Base-by-base conservation (phyloP, 2,329 filamentous ascomycete genomes). In the Zymoseptoria pseudotritici region DNA sequence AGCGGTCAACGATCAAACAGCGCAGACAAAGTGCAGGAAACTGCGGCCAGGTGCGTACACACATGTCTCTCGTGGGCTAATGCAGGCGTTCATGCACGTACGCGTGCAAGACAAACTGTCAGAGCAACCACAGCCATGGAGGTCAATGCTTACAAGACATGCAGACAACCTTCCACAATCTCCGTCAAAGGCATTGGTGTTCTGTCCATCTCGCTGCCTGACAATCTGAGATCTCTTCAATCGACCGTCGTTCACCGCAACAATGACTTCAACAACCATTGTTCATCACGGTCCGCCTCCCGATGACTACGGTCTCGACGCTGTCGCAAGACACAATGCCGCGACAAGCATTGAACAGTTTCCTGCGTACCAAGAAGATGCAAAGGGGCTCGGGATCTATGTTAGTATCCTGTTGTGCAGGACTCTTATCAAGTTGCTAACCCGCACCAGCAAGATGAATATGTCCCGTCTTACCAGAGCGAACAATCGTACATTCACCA, bases 311-410 rank as follows among this genome's bases (percentile, higher is more conserved):
- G 72, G 73, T 53, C 69, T 79, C 31, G 73, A 74, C 50, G 75
- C 75, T 57, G 67, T 79, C 62, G 75, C 74, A 53, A 73, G 75
- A 66, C 77, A 77, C 69, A 78, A 76, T 64, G 72, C 73, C 3
- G 69, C 69, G 29, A 58, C 58, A 5, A 63, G 63, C 24, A 70
- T 68, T 50, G 74, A 74, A 66, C 67, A 75, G 46, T 70, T 69
- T 52, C 67, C 68, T 24, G 57, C 59, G 5, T 70, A 66, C 58
- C 58, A 63, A 22, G 74, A 75, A 57, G 71, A 75, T 57, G 56
- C 61, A 11, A 70, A 69, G 61, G 70, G 67, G 24, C 62, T 70
- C 49, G 71, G 69, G 26, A 69, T 70, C 59, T 71, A 69, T 59
- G 69, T 72, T 50, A 66, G 69, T 68, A 54, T 55, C 22, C n/a